Percentiles rank a stretch among this genome's conserved stretches.
Conservation (phyloP, 2,329 filamentous ascomycete species). For the Pseudocercospora fuligena region DNA sequence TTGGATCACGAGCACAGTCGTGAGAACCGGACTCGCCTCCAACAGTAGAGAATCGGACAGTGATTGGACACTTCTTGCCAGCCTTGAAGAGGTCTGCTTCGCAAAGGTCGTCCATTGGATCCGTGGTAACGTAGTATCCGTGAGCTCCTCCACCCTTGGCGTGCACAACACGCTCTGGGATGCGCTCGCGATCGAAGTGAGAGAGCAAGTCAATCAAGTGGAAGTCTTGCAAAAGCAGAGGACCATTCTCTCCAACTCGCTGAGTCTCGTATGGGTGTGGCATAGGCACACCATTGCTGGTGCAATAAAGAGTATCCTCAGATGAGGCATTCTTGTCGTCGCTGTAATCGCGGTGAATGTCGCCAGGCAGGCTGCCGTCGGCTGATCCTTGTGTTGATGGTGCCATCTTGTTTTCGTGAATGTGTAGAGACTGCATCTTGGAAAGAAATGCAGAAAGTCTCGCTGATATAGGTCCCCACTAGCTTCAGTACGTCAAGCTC, state of each 20-base stretch:
- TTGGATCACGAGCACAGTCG: constrained; percentile 72
- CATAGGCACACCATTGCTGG: constrained; percentile 62
- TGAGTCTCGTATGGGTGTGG: constrained; percentile 64
- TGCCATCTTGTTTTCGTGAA: constrained; percentile 27
- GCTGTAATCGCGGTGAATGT: constrained; percentile 46
- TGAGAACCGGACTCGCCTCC: constrained; percentile 74
- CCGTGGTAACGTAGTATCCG: constrained; percentile 54
- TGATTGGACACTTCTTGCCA: constrained; percentile 71
- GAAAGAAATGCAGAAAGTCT: background rate
- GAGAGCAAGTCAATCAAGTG: constrained; percentile 56
- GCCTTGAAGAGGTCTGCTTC: constrained; percentile 57
- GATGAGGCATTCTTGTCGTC: constrained; percentile 52
- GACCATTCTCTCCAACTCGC: constrained; percentile 62
- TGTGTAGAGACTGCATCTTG: constrained; percentile 18
- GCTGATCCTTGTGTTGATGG: constrained; percentile 26
- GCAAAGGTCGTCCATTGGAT: constrained; percentile 52
- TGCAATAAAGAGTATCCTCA: constrained; percentile 58
- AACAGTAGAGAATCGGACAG: constrained; percentile 75
- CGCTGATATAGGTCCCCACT: constrained; percentile 11
- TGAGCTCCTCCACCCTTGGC: constrained; percentile 57
- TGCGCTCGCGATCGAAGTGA: constrained; percentile 57
- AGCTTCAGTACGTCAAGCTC: constrained; percentile 14
- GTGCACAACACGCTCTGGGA: constrained; percentile 57
- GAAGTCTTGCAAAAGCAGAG: constrained; percentile 60
- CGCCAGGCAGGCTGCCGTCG: constrained; percentile 20